Percentiles rank a stretch among this genome's conserved stretches.
Evolutionary conservation across 2,329 filamentous ascomycete genomes (phyloP).

Genomic region (Gliomastix tumulicola): DNA sequence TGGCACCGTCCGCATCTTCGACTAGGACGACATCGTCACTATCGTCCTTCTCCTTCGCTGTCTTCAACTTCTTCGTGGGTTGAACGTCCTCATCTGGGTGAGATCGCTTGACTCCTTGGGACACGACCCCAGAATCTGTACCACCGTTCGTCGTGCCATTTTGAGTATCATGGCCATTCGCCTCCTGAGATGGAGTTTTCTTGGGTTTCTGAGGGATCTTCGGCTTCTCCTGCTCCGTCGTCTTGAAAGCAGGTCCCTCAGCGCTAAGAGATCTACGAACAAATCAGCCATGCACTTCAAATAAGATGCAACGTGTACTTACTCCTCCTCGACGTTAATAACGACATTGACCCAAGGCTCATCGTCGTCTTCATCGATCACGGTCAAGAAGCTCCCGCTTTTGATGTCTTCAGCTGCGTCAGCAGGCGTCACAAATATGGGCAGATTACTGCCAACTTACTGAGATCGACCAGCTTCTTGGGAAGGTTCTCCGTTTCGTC

Average conservation of each 20-base stretch:
- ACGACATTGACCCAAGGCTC: constrained; percentile 74
- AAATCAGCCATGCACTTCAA: no score
- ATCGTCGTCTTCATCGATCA: constrained; percentile 77
- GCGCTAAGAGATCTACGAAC: constrained; percentile 32
- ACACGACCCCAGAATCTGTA: constrained; percentile 18
- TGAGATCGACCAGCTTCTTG: constrained; percentile 73
- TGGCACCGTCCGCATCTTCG: constrained; percentile 52
- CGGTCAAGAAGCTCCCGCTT: constrained; percentile 68
- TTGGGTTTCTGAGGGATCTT: constrained; percentile 49
- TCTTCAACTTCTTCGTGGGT: constrained; percentile 43
- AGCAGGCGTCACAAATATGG: neutral
- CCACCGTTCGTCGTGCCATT: constrained; percentile 31
- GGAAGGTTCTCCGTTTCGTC: constrained; percentile 81
- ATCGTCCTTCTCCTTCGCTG: constrained; percentile 17
- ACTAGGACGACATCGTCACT: constrained; percentile 38
- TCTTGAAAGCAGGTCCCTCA: constrained; percentile 48
- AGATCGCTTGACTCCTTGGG: constrained; percentile 37
- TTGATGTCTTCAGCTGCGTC: constrained; percentile 50
- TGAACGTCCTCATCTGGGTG: constrained; percentile 30
- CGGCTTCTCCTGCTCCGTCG: constrained; percentile 32
- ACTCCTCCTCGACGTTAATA: constrained; percentile 60
- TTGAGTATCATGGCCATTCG: constrained; percentile 28
- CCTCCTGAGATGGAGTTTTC: constrained; percentile 23
- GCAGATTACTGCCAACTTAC: constrained; percentile 27
- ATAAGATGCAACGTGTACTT: constrained; percentile 25